Evolutionary conservation across 208 protist genomes (phyloP), one percentile per base, ranked within the genome.

Genomic region (Trypanosoma cruzi): DNA sequence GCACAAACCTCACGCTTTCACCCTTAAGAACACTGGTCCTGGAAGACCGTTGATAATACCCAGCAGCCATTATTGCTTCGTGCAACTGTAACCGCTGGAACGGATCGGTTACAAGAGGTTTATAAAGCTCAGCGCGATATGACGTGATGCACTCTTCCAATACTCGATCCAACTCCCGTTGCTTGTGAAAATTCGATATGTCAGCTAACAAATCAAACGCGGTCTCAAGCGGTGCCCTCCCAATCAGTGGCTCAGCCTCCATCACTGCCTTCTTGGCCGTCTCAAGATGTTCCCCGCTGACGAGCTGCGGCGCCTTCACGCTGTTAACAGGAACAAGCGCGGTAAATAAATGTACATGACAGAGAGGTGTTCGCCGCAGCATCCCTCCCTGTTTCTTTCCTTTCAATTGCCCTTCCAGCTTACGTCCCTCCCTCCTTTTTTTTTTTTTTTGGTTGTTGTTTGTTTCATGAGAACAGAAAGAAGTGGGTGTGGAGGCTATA

Each of bases 11-110:
- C 34, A 85, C 81, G 16, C 64, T 69, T 71, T 95, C 89, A 22
- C 88, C 89, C 40, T 91, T 81, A 8, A 95, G 77, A 32, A 85
- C 76, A n/a, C 68, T 93, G 0, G 71, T 54, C 57, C 68, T 88
- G 28, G 86, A 80, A 18, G 77, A 75, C 10, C 89, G 80, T 46
- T 85, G 76, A 68, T 96, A 95, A 71, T 91, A 96, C 34, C 92
- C 92, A 3, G 84, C 83, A 11, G 84, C 92, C 92, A 96, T 96
- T 65, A 96, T 89, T n/a, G 81, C 81, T 62, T 96, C 89, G 61
- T 96, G 92, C 4, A 96, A 56, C 68, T 94, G 81, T 24, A 95
- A 73, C 11, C 92, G 89, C 13, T 78, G 72, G 22, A 81, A 78
- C 22, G 89, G 82, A 64, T 96, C 82, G 8, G 22, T 75, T 48